Base-by-base conservation (phyloP, 2,329 filamentous ascomycete genomes). In the Colletotrichum sp. region DNA sequence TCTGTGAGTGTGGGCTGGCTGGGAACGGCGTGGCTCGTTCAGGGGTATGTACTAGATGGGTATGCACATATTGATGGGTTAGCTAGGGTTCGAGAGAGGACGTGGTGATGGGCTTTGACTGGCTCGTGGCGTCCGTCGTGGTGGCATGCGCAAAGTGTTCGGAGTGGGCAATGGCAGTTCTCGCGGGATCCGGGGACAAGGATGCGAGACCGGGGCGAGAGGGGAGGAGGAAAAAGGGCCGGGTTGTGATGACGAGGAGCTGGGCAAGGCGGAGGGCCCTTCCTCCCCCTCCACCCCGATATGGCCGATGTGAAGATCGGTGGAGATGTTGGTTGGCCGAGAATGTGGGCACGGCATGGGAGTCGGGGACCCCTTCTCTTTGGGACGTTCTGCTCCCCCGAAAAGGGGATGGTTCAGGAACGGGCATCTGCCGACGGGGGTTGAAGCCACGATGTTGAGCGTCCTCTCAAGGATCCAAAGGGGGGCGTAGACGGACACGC, bases 391-490 rank as follows among this genome's bases (percentile, higher is more conserved):
- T 36, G 3, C 15, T 24, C 24, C n/a, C 24, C 63, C 69, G 32
- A 44, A 68, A 63, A 16, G 70, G 57, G 70, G 5, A 64, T 69
- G 70, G 64, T 65, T 21, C 70, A 73, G 73, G 73, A 69, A 76
- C 69, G 32, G 64, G 30, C 70, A 65, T 67, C 69, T 72, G 69
- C 72, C 72, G 72, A 71, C 13, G 36, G 60, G 67, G 70, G 24
- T 67, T 62, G 28, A 39, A n/a, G 60, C 68, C 34, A 64, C 60
- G 36, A 71, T 30, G 34, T 36, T 16, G 62, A 64, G 28, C 28
- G 28, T 32, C 32, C n/a, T 21, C 68, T 10, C 57, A 52, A 63
- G 49, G 36, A 21, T 21, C 44, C 10, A 49, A 49, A 49, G n/a
- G 44, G 44, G 44, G 44, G 44, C 44, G 44, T 49, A 52, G 68